A percentile compares a stretch with the other conserved stretches of the same genome.
phyloP scores from a whole-genome alignment of 441 rosid genomes.

The Gossypium laxum region DNA sequence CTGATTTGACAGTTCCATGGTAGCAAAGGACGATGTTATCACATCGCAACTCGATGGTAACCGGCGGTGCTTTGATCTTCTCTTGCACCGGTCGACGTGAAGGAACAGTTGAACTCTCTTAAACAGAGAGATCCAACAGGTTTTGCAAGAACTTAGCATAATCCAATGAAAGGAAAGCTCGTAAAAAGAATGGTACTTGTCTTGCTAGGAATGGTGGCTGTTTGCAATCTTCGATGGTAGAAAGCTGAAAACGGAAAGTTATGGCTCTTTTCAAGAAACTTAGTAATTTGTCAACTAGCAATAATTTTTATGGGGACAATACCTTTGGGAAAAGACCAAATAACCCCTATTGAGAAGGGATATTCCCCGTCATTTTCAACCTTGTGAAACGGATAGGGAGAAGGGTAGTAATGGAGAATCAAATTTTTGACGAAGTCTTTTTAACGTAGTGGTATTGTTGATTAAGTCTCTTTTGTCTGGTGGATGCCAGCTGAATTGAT shows the following conservation, averaged over 20 bases:
- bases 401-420: neutral
- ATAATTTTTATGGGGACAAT: constrained; percentile 12
- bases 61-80: neutral
- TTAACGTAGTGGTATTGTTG: neutral
- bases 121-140: constrained; percentile 19
- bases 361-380: neutral
- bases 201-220: neutral
- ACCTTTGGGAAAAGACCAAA: neutral
- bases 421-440: neutral
- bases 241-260: neutral
- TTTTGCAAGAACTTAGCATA: constrained; percentile 18
- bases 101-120: constrained; percentile 11
- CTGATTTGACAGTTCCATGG: constrained; percentile 26
- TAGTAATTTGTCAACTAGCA: constrained; percentile 8
- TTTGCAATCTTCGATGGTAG: neutral
- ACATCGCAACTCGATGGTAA: constrained; percentile 20
- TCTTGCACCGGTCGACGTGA: constrained; percentile 1
- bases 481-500: constrained; percentile 20
- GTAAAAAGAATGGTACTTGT: neutral
- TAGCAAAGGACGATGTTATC: constrained; percentile 24
- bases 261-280: constrained; percentile 9
- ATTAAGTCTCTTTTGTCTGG: constrained; percentile 10
- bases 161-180: neutral
- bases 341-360: neutral
- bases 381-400: neutral